Base-by-base conservation (phyloP, 208 protist species). In the Trypanosoma conorhini region DNA sequence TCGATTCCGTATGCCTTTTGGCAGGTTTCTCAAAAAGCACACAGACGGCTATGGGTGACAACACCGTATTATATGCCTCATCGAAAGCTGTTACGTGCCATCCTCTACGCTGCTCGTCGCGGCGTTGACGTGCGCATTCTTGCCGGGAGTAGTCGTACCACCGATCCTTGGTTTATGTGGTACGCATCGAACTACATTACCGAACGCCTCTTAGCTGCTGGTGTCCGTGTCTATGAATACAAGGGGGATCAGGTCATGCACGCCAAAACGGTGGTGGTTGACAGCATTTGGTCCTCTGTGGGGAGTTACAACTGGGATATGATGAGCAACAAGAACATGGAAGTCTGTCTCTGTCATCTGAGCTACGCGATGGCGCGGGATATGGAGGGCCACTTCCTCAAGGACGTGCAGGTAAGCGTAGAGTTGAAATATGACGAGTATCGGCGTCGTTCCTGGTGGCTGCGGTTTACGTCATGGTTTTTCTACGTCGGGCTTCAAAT, bases 281-380 rank as follows among this genome's bases (percentile, higher is more conserved):
- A 98, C 73, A 94, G 91, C 60, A 82, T 95, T 61, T 98, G 87
- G 89, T 86, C 79, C 57, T 95, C 85, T 10, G 81, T 98, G 26
- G 95, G 95, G 31, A 95, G 86, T 74, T 98, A 95, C 79, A 98
- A 98, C 73, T 93, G 92, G 82, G 95, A 98, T 62, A 76, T 93
- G 62, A 91, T 97, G 87, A 95, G 88, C 76, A 95, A 97, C 77
- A 92, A 91, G 46, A 95, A 96, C 74, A 76, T 97, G 58, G 91
- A 97, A 72, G 86, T 95, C 55, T 95, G 89, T 62, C 51, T 97
- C 10, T 92, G 85, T 69, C 83, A 92, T 62, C 70, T 95, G 12
- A 82, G 89, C 62, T 62, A 79, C 19, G 79, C 67, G 4, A 30
- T 94, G 24, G 92, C 92, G 22, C 74, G 75, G 26, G 77, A 86